These are phyloP conservation scores for Amanita pseudoporphyria DNA, from an alignment of 768 basidiomycete genomes.

Conservation along the genomic window DNA sequence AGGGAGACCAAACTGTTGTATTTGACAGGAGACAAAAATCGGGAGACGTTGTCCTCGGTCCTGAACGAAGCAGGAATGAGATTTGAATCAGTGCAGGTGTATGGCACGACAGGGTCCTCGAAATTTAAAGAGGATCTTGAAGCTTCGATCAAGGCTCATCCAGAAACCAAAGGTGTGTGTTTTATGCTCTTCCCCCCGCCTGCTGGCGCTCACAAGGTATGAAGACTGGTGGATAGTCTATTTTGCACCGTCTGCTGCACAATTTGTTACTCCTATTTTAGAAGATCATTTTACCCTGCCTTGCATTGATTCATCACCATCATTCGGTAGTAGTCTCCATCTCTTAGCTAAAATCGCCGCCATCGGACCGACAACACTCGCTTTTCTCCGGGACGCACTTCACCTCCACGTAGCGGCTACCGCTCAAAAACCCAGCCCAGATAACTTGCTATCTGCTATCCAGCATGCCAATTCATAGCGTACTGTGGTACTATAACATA, in stretches of 20 bases:
- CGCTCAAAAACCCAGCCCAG: slow-evolving; percentile 46
- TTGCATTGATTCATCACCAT: not conserved
- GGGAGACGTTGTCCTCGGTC: slow-evolving; percentile 50
- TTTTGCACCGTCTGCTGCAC: slow-evolving; percentile 69
- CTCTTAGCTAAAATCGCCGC: slow-evolving; percentile 34
- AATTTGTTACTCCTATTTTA: slow-evolving; percentile 43
- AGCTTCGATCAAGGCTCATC: not conserved
- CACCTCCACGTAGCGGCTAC: slow-evolving; percentile 43
- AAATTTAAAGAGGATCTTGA: slow-evolving; percentile 38
- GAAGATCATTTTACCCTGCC: slow-evolving; percentile 33
- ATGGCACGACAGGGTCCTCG: slow-evolving; percentile 52
- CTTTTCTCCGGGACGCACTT: slow-evolving; percentile 37
- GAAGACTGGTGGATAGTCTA: slow-evolving; percentile 58
- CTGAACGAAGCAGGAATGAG: slow-evolving; percentile 34
- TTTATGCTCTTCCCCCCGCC: not conserved
- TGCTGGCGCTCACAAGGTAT: not conserved
- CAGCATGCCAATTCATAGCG: not conserved
- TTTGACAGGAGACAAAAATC: slow-evolving; percentile 82
- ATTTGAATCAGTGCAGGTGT: slow-evolving; percentile 52
- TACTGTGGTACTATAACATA: not conserved
- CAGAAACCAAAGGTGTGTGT: not conserved
- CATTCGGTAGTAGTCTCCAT: not conserved
- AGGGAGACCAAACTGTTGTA: slow-evolving; percentile 43
- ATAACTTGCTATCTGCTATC: slow-evolving; percentile 32
- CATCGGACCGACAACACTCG: slow-evolving; percentile 61